A percentile compares a stretch with the other conserved stretches of the same genome.
Conservation (phyloP, 2,329 filamentous ascomycete genomes). For the Tothia fuscella region DNA sequence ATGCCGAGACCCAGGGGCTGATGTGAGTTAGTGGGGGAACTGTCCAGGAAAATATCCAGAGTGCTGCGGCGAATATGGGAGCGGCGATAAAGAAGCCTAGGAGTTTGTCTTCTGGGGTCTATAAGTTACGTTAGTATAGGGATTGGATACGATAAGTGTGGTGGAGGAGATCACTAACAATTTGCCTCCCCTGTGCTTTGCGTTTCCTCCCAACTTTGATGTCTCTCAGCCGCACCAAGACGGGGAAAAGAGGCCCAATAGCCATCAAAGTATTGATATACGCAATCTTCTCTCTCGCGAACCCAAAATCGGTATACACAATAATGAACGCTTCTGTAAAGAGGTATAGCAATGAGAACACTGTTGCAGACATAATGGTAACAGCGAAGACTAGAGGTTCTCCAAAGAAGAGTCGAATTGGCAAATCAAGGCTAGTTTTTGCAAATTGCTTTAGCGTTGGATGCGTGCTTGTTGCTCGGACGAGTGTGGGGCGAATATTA, state of each 20-base stretch:
- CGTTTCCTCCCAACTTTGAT: neutral
- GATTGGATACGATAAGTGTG: neutral
- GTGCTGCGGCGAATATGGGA: neutral
- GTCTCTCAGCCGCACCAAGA: neutral
- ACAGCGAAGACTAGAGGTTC: neutral
- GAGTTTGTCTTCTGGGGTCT: slow-evolving; percentile 4
- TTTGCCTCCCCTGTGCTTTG: neutral
- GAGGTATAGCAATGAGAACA: neutral
- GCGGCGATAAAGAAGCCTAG: neutral
- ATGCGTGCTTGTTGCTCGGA: no score
- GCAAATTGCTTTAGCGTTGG: neutral
- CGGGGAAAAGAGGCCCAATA: neutral
- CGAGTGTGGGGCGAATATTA: no score
- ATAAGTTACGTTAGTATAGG: neutral
- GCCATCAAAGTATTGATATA: neutral
- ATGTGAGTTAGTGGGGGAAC: neutral
- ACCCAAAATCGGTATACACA: slow-evolving; percentile 1
- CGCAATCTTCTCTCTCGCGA: neutral
- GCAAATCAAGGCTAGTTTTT: neutral
- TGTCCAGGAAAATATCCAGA: neutral
- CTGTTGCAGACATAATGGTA: neutral
- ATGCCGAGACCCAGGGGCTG: neutral
- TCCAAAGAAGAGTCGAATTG: neutral
- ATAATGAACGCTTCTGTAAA: neutral
- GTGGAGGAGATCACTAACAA: neutral